Evolutionary conservation across 164 flowering plant species (phyloP), one percentile per base, ranked within the genome.

Genomic region (Cinnamomum chago): DNA sequence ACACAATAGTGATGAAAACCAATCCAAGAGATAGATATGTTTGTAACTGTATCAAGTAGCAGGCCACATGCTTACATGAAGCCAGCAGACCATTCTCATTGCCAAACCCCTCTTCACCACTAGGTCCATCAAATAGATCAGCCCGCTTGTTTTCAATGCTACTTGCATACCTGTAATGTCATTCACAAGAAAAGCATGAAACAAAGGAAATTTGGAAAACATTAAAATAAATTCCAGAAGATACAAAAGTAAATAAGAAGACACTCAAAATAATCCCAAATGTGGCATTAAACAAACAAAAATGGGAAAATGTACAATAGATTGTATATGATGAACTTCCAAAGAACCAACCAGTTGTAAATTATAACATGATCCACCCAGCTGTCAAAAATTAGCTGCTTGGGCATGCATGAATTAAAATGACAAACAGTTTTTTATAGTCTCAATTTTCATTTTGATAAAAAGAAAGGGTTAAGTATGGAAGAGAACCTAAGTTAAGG

Each of bases 51-150:
- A 28, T 7, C 18, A 5, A 35, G 58, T 30, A 28, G 15, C 11
- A 58, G 18, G 47, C 12, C 10, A 74, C 27, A 40, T 68, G 62
- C 92, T 85, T 85, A 92, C 97, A 68, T 68, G 97, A 92, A 74
- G 95, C 94, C 58, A 88, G 84, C 81, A 86, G 74, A 25, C 77
- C 92, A 85, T 92, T 91, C 13, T 92, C 92, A 75, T 90, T 92
- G 15, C 74, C 85, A 75, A 76, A 76, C 15, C 79, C 89, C 76
- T 90, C 76, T 23, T 25, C 80, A 47, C 70, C 95, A 58, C 67
- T 79, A 68, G 86, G 87, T 70, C 89, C 93, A 75, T 88, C 95
- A 78, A 90, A 90, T 67, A 90, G 88, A 77, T 92, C 92, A 79
- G 85, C 88, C 72, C 88, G 86, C 81, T 92, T 89, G 84, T 72